These are phyloP conservation scores for Pyrus betulifolia DNA, from an alignment of 306 rosid genomes.

Conservation along the genomic window DNA sequence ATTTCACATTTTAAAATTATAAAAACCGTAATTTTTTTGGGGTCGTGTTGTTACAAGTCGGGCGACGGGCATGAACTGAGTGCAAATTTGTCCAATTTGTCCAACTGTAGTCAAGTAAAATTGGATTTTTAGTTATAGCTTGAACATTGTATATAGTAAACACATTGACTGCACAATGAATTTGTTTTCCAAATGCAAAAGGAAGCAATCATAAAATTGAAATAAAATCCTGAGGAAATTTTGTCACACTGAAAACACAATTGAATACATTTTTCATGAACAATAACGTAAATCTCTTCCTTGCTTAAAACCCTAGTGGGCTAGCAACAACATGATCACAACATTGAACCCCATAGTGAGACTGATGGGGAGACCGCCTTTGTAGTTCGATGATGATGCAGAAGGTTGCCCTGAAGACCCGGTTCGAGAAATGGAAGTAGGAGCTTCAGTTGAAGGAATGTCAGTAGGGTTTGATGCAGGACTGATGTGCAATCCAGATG, in stretches of 20 bases:
- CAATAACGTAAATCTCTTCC: background rate
- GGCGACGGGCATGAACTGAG: too few species aligned
- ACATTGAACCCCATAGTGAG: slow-evolving; percentile 27
- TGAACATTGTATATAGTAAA: background rate
- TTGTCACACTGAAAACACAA: background rate
- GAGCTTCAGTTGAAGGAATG: slow-evolving; percentile 43
- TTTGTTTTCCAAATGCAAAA: background rate
- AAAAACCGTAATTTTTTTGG: too few species aligned
- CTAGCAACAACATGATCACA: slow-evolving; percentile 25
- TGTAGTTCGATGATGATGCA: slow-evolving; percentile 26
- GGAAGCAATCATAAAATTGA: background rate
- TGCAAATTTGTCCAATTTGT: too few species aligned
- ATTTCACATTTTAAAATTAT: too few species aligned
- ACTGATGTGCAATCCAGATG: slow-evolving; percentile 1
- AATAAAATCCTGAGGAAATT: background rate
- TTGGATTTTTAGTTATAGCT: background rate
- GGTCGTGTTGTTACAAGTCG: too few species aligned
- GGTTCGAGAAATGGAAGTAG: slow-evolving; percentile 8
- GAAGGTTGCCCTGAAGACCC: slow-evolving; percentile 31
- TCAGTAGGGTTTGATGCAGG: slow-evolving; percentile 17
- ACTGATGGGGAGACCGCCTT: slow-evolving; percentile 16
- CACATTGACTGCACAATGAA: background rate
- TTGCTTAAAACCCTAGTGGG: slow-evolving; percentile 21
- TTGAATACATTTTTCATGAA: background rate
- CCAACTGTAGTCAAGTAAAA: background rate